Conservation (phyloP, 306 rosid species). For the Vachellia pachyceras region DNA sequence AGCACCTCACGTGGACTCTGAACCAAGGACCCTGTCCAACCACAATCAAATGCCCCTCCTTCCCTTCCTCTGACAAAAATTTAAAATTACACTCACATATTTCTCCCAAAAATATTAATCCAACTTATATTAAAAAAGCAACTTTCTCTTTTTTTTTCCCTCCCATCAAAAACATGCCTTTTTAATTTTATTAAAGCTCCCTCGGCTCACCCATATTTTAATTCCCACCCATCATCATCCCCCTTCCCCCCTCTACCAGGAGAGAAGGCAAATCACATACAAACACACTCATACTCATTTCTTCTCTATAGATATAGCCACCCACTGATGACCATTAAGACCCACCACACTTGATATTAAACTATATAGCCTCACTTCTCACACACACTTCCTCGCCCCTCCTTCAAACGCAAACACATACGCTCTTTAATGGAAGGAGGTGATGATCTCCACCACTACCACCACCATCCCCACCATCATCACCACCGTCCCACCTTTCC, state of each 20-base stretch:
- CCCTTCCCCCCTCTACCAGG: neutral
- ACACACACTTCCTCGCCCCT: neutral
- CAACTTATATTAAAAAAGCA: conserved; percentile 1
- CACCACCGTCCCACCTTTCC: conserved; percentile 80
- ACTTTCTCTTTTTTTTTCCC: neutral
- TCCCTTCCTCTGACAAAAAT: neutral
- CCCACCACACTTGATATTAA: conserved; percentile 43
- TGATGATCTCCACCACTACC: conserved; percentile 70
- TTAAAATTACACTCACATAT: too few relatives aligned
- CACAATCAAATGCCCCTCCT: conserved; percentile 59
- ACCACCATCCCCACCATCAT: too few relatives aligned
- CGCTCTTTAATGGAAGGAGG: conserved; percentile 92
- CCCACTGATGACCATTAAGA: conserved; percentile 36
- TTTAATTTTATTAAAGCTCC: conserved; percentile 70
- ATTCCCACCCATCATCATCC: conserved; percentile 68
- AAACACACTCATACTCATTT: neutral
- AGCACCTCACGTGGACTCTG: conserved; percentile 92
- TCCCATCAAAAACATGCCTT: conserved; percentile 46
- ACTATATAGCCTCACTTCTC: conserved; percentile 39
- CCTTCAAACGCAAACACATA: neutral
- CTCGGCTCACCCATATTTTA: conserved; percentile 56
- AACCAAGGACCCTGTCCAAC: conserved; percentile 76
- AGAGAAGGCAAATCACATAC: too few relatives aligned
- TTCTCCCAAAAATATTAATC: neutral
- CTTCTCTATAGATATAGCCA: conserved; percentile 39